Conservation (phyloP, 805 yeast genomes). For the Jamesozyma jinghongensis region DNA sequence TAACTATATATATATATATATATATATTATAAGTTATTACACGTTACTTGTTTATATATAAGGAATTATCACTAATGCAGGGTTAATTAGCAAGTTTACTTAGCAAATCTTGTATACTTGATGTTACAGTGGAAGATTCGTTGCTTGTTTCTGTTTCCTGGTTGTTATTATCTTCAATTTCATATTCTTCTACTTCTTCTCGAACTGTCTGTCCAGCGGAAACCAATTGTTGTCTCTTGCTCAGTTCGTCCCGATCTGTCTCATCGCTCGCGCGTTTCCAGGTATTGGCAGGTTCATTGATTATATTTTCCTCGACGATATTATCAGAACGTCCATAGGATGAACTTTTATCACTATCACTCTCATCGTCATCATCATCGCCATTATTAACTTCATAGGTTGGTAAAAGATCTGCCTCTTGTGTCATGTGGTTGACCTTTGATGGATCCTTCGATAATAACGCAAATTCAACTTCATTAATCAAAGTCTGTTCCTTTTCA, state of each 20-base stretch:
- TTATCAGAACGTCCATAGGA: no score
- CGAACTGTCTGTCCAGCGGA: not conserved
- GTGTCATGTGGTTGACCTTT: conserved; percentile 3
- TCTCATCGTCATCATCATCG: conserved; percentile 19
- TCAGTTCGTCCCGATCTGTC: no score
- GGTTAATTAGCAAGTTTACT: conserved; percentile 27
- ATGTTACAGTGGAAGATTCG: conserved; percentile 20
- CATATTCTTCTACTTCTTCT: not conserved
- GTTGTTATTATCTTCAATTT: not conserved
- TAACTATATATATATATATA: not conserved
- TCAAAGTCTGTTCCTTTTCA: conserved; percentile 22
- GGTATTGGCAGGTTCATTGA: no score
- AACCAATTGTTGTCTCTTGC: no score
- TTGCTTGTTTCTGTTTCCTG: conserved; percentile 6
- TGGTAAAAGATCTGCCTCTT: conserved; percentile 20
- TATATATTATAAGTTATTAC: not conserved
- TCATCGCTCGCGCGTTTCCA: no score
- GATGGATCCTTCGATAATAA: conserved; percentile 20
- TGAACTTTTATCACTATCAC: conserved; percentile 7
- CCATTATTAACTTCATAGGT: conserved; percentile 21
- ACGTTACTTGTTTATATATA: not conserved
- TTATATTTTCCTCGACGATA: not conserved
- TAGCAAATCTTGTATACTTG: conserved; percentile 29
- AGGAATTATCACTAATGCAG: not conserved
- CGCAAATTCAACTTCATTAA: conserved; percentile 22